Percentiles rank a stretch among this genome's conserved stretches.
Evolutionary conservation across 345 rosid species (phyloP).

Genomic region (Lagerstroemia speciosa): DNA sequence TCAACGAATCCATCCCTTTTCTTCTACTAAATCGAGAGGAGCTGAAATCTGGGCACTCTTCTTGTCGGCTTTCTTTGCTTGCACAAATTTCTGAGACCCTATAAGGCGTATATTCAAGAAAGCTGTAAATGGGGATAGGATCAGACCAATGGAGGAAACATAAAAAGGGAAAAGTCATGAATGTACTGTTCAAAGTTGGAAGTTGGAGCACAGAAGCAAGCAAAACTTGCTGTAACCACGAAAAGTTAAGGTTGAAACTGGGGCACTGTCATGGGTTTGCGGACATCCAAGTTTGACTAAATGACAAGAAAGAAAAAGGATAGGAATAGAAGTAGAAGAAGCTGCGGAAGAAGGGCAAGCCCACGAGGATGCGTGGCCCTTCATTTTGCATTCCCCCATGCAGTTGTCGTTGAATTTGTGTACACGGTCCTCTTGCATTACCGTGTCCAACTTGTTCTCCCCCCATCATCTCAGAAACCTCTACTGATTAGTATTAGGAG

Average conservation of each 20-base stretch:
- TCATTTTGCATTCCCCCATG: background rate
- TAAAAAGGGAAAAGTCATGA: background rate
- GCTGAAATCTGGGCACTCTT: too few species aligned
- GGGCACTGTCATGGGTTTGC: background rate
- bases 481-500: too few species aligned
- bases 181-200: background rate
- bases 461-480: too few species aligned
- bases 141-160: background rate
- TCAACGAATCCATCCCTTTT: too few species aligned
- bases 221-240: background rate
- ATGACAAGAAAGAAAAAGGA: background rate
- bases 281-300: constrained; percentile 1
- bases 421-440: too few species aligned
- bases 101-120: background rate
- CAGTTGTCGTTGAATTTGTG: background rate
- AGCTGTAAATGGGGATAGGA: background rate
- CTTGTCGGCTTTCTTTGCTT: background rate
- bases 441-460: too few species aligned
- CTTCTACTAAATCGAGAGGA: too few species aligned
- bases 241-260: background rate
- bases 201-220: background rate
- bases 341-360: background rate
- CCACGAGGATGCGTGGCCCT: background rate
- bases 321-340: background rate
- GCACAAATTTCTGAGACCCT: background rate